phyloP scores from a whole-genome alignment of 2,329 filamentous ascomycete genomes.

The Leptographium lundbergii region DNA sequence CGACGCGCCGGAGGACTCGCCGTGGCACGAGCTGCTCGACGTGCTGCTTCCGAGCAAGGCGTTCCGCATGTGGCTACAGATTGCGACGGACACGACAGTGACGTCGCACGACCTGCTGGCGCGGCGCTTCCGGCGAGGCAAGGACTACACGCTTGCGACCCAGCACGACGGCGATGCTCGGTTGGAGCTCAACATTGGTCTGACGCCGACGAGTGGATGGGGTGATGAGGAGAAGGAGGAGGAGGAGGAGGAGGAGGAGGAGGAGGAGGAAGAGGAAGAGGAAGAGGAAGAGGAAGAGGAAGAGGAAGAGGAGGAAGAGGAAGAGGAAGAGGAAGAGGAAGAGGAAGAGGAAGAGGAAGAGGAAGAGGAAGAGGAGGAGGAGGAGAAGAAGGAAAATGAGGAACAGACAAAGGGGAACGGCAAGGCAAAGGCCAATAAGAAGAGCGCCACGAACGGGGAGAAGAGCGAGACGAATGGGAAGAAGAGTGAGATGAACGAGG shows the following conservation, averaged over 20 bases:
- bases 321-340: conserved; percentile 10
- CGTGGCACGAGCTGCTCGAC: conserved; percentile 68
- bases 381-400: conserved; percentile 9
- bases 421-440: conserved; percentile 19
- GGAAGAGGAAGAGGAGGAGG: conserved; percentile 25
- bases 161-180: conserved; percentile 66
- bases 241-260: conserved; percentile 25
- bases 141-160: conserved; percentile 88
- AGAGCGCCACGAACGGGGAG: conserved; percentile 13
- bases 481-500: conserved; percentile 15
- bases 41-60: conserved; percentile 71
- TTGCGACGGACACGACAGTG: conserved; percentile 65
- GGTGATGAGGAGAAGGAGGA: conserved; percentile 41
- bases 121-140: conserved; percentile 71
- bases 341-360: conserved; percentile 30
- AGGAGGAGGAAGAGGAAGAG: conserved; percentile 9
- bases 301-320: conserved; percentile 28
- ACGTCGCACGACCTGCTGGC: conserved; percentile 68
- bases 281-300: conserved; percentile 27
- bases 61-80: conserved; percentile 81
- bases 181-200: conserved; percentile 73
- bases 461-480: conserved; percentile 21
- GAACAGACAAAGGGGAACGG: conserved; percentile 19
- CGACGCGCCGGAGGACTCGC: conserved; percentile 30
- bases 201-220: conserved; percentile 81